Conservation (phyloP, 805 yeast genomes). For the Teunomyces gatunensis region DNA sequence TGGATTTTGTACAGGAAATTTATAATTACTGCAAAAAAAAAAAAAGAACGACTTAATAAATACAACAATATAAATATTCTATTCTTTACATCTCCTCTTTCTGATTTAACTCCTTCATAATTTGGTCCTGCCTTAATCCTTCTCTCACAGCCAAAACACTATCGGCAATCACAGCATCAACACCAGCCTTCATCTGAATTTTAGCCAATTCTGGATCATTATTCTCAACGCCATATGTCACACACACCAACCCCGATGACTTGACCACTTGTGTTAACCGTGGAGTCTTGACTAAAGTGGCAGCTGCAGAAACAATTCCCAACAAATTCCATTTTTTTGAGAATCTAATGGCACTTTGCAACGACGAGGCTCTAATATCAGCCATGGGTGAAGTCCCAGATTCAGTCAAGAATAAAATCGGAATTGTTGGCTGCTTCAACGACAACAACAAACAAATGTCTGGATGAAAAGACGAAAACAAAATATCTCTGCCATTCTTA, state of each 20-base stretch:
- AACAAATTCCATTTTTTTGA: slow-evolving; percentile 87
- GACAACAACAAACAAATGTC: slow-evolving; percentile 84
- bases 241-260: slow-evolving; percentile 86
- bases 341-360: slow-evolving; percentile 89
- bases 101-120: neutral
- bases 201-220: slow-evolving; percentile 82
- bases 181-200: slow-evolving; percentile 88
- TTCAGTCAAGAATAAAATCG: slow-evolving; percentile 86
- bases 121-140: slow-evolving; percentile 52
- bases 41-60: neutral
- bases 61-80: neutral
- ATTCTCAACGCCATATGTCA: slow-evolving; percentile 83
- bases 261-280: slow-evolving; percentile 88
- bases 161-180: slow-evolving; percentile 98
- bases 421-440: slow-evolving; percentile 89
- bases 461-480: slow-evolving; percentile 92
- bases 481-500: slow-evolving; percentile 76
- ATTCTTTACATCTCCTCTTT: neutral
- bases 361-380: slow-evolving; percentile 80
- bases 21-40: neutral
- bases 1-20: neutral
- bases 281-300: slow-evolving; percentile 85
- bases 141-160: slow-evolving; percentile 90
- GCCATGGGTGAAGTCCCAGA: slow-evolving; percentile 85
- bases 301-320: slow-evolving; percentile 89